phyloP scores from a whole-genome alignment of 179 eudicot species.

The Gypsophila paniculata region DNA sequence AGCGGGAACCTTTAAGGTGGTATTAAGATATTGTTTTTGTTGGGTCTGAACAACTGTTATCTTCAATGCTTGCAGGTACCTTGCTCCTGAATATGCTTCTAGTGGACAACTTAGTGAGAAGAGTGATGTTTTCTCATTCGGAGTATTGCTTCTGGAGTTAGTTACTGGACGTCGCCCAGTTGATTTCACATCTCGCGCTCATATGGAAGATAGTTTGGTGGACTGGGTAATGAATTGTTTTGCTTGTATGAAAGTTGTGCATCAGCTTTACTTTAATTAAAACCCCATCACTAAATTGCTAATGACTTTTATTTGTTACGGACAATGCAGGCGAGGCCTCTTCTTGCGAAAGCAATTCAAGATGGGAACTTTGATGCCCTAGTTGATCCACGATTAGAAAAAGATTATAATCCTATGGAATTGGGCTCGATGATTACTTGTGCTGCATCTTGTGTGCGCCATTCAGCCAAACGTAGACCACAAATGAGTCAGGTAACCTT shows the following conservation, averaged over 20 bases:
- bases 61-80: slow-evolving; percentile 41
- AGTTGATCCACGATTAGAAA: slow-evolving; percentile 35
- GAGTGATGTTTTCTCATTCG: slow-evolving; percentile 92
- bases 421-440: slow-evolving; percentile 41
- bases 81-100: slow-evolving; percentile 90
- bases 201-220: slow-evolving; percentile 81
- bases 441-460: slow-evolving; percentile 49
- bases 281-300: background rate
- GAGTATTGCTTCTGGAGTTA: slow-evolving; percentile 77
- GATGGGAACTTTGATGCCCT: slow-evolving; percentile 36
- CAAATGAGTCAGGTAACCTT: slow-evolving; percentile 43
- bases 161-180: slow-evolving; percentile 81
- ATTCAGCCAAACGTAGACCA: slow-evolving; percentile 40
- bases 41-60: background rate
- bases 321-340: slow-evolving; percentile 39
- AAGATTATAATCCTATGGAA: slow-evolving; percentile 29
- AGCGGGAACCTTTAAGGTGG: background rate
- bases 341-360: slow-evolving; percentile 35
- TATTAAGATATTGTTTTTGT: background rate
- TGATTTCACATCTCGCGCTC: slow-evolving; percentile 41
- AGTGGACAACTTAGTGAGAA: slow-evolving; percentile 83
- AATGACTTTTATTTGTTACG: background rate
- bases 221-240: slow-evolving; percentile 56
- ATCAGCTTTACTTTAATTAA: background rate
- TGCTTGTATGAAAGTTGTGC: background rate